Evolutionary conservation across 768 basidiomycete genomes (phyloP).

Genomic region (Mycena alexandri): DNA sequence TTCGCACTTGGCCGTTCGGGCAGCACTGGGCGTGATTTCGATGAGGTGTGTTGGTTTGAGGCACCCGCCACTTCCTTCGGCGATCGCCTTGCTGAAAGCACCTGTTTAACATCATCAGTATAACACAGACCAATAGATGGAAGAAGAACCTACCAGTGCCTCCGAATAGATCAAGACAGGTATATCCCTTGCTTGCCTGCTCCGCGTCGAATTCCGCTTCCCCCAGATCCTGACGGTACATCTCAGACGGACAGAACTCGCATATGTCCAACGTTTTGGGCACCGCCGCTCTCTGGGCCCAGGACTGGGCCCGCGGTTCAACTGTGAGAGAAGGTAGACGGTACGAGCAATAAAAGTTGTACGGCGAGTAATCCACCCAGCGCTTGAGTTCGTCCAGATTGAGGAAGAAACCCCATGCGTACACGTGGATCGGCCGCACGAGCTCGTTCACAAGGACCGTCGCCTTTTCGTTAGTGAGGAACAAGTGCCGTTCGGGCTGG

Average conservation of each 20-base stretch:
- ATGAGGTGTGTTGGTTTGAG: constrained; percentile 73
- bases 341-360: constrained; percentile 72
- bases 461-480: constrained; percentile 63
- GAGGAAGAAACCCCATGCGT: constrained; percentile 62
- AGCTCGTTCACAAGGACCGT: constrained; percentile 53
- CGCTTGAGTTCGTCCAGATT: constrained; percentile 47
- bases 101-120: constrained; percentile 46
- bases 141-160: constrained; percentile 46
- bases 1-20: constrained; percentile 68
- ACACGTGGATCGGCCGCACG: constrained; percentile 47
- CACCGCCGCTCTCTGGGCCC: constrained; percentile 17
- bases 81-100: constrained; percentile 73
- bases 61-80: constrained; percentile 60
- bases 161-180: constrained; percentile 61
- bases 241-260: constrained; percentile 28
- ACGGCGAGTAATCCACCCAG: constrained; percentile 66
- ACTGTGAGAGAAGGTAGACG: constrained; percentile 56
- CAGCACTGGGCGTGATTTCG: constrained; percentile 84
- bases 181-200: constrained; percentile 43
- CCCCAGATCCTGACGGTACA: constrained; percentile 45
- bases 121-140: constrained; percentile 54
- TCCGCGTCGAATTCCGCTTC: constrained; percentile 49
- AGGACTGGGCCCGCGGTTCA: constrained; percentile 6
- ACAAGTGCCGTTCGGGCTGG: constrained; percentile 68
- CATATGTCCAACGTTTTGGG: constrained; percentile 15